phyloP scores from a whole-genome alignment of 129 eudicot species.

The Smallanthus sonchifolius region DNA sequence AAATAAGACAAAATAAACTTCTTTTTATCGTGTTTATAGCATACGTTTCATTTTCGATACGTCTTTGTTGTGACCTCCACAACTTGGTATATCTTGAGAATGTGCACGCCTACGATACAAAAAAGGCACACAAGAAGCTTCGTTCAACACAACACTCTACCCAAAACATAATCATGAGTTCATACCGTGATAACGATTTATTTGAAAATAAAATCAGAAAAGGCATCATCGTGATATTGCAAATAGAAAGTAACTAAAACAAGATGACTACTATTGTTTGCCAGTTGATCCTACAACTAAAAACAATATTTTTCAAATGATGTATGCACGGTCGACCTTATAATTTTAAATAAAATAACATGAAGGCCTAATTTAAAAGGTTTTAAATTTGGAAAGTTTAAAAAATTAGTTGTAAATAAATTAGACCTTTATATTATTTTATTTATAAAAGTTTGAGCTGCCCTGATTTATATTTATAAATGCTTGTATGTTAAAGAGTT shows the following conservation, averaged over 20 bases:
- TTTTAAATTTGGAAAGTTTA: too few species aligned
- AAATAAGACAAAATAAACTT: conserved; percentile 22
- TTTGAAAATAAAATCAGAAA: neutral
- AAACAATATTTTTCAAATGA: neutral
- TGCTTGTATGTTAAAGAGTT: neutral
- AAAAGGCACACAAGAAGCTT: conserved; percentile 29
- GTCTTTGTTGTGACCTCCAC: conserved; percentile 22
- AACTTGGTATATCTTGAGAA: conserved; percentile 28
- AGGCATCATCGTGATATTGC: too few species aligned
- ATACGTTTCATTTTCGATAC: conserved; percentile 1
- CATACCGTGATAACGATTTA: neutral
- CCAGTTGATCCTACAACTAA: neutral
- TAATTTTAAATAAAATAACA: too few species aligned
- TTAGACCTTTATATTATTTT: too few species aligned
- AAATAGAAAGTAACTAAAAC: neutral
- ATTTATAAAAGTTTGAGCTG: too few species aligned
- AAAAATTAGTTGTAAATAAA: too few species aligned
- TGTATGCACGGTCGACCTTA: neutral
- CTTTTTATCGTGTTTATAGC: conserved; percentile 1
- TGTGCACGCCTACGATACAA: conserved; percentile 20
- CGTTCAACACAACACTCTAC: neutral
- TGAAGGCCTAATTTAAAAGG: too few species aligned
- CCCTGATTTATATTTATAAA: too few species aligned
- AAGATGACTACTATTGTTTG: neutral
- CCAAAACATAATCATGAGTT: neutral